Evolutionary conservation across 2,329 filamentous ascomycete species (phyloP).

Genomic region (Penicillium sp.): DNA sequence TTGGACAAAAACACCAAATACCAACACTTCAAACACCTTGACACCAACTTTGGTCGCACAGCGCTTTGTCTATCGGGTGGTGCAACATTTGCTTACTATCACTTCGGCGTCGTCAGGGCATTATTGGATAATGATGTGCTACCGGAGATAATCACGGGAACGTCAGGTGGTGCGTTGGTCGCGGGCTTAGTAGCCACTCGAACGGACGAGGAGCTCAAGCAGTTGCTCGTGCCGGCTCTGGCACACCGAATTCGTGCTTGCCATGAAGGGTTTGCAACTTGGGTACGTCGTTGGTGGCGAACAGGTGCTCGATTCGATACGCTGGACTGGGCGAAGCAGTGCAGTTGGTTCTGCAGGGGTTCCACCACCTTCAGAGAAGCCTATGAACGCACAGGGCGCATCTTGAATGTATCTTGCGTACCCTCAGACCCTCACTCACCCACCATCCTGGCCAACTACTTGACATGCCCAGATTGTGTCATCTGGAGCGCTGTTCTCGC

Average conservation of each 20-base stretch:
- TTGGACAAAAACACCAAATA: conserved; percentile 69
- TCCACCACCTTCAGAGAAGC: conserved; percentile 93
- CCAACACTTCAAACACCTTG: conserved; percentile 75
- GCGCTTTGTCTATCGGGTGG: conserved; percentile 90
- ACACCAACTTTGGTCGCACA: conserved; percentile 86
- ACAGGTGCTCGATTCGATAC: conserved; percentile 94
- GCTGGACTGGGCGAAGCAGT: conserved; percentile 78
- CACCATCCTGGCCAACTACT: conserved; percentile 87
- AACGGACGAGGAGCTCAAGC: conserved; percentile 83
- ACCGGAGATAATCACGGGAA: conserved; percentile 92
- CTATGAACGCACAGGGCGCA: conserved; percentile 85
- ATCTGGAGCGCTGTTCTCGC: conserved; percentile 97
- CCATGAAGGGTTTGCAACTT: conserved; percentile 66
- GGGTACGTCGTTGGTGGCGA: conserved; percentile 79
- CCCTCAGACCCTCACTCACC: conserved; percentile 92
- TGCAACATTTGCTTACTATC: conserved; percentile 92
- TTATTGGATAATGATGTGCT: conserved; percentile 78
- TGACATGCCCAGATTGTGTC: conserved; percentile 92
- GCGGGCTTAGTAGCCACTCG: conserved; percentile 81
- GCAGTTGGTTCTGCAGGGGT: conserved; percentile 83
- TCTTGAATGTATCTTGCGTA: conserved; percentile 92
- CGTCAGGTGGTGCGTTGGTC: conserved; percentile 85
- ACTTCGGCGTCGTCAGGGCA: conserved; percentile 87
- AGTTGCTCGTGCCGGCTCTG: conserved; percentile 79
- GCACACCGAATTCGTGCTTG: conserved; percentile 79